Evolutionary conservation across 2,329 filamentous ascomycete genomes (phyloP).

Genomic region (Verticillium nonalfalfae): DNA sequence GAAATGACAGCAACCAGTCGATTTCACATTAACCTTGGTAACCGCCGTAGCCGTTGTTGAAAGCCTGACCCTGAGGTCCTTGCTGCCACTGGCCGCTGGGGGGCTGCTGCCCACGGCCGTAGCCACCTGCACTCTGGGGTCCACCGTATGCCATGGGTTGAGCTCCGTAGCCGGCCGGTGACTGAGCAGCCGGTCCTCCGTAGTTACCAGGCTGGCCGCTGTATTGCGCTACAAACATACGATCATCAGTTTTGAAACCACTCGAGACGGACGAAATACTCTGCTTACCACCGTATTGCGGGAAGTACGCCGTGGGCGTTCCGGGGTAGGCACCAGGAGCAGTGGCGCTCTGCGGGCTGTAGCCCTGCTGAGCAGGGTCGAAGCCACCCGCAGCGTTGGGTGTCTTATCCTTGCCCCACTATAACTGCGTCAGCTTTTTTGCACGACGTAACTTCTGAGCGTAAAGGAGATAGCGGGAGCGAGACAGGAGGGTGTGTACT

Average conservation of each 20-base stretch:
- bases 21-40: constrained; percentile 48
- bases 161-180: constrained; percentile 55
- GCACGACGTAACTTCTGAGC: no score
- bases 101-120: constrained; percentile 66
- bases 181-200: constrained; percentile 53
- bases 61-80: constrained; percentile 45
- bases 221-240: constrained; percentile 36
- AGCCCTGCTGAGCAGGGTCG: constrained; percentile 66
- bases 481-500: constrained; percentile 32
- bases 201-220: constrained; percentile 64
- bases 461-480: neutral
- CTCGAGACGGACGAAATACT: neutral
- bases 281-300: constrained; percentile 78
- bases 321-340: constrained; percentile 67
- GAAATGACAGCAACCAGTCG: neutral
- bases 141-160: constrained; percentile 67
- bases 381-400: constrained; percentile 67
- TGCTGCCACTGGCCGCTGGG: constrained; percentile 51
- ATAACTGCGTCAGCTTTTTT: constrained; percentile 23
- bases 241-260: constrained; percentile 18
- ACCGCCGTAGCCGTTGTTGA: constrained; percentile 55
- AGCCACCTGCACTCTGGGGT: constrained; percentile 73
- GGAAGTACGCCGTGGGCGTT: constrained; percentile 78
- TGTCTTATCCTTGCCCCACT: constrained; percentile 99
- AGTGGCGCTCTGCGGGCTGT: constrained; percentile 68